These are phyloP conservation scores for Francoa sonchifolia DNA, from an alignment of 441 rosid species.

Conservation along the genomic window DNA sequence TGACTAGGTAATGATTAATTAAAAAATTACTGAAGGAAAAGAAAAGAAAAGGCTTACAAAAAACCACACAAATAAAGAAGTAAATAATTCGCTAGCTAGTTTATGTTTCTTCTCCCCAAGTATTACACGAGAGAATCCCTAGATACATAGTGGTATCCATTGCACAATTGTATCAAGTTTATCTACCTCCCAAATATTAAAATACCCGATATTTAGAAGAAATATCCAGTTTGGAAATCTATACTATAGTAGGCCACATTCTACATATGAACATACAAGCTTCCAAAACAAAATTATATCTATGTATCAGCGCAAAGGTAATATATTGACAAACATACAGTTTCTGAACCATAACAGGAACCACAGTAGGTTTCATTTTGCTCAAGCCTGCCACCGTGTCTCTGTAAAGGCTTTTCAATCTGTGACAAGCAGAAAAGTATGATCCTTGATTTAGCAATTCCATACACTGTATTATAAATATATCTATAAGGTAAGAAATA, in stretches of 20 bases:
- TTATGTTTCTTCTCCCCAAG: too few species aligned
- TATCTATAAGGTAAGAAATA: not conserved
- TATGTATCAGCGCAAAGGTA: too few species aligned
- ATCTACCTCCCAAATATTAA: too few species aligned
- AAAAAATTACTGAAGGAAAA: not conserved
- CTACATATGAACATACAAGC: not conserved
- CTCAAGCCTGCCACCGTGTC: constrained; percentile 91
- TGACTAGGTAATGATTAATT: constrained; percentile 21
- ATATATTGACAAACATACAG: constrained; percentile 26
- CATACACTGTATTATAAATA: too few species aligned
- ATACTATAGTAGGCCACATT: too few species aligned
- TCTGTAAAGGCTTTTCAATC: constrained; percentile 88
- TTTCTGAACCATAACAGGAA: constrained; percentile 86
- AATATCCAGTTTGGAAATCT: too few species aligned
- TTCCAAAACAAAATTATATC: not conserved
- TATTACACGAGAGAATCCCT: too few species aligned
- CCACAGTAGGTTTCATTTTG: constrained; percentile 93
- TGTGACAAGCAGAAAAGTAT: constrained; percentile 19
- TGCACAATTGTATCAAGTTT: too few species aligned
- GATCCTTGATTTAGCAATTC: too few species aligned
- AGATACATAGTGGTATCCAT: too few species aligned
- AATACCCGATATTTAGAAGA: not conserved
- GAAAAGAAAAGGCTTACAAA: not conserved
- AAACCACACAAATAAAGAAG: too few species aligned
- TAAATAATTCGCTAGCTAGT: too few species aligned